phyloP scores from a whole-genome alignment of 805 yeast genomes.

The Torulaspora quercuum region DNA sequence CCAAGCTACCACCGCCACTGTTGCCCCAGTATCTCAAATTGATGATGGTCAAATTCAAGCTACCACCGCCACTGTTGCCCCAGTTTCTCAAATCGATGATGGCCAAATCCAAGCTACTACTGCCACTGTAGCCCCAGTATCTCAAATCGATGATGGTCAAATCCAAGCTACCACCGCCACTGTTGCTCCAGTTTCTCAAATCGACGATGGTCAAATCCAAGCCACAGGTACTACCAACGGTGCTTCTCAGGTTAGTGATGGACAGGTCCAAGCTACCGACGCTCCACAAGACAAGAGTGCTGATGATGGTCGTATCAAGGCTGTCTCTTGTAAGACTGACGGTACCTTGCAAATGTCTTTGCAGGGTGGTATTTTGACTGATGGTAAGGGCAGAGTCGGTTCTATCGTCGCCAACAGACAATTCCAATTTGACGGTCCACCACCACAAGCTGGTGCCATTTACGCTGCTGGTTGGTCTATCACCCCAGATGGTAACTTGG shows the following conservation, averaged over 20 bases:
- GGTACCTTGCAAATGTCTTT: constrained; percentile 55
- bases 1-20: constrained; percentile 41
- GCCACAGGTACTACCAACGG: constrained; percentile 23
- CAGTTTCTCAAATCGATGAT: constrained; percentile 39
- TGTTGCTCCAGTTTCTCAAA: constrained; percentile 32
- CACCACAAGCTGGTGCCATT: constrained; percentile 77
- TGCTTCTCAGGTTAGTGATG: constrained; percentile 27
- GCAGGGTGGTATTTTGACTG: constrained; percentile 50
- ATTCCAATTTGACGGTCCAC: constrained; percentile 84
- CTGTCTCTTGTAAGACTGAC: constrained; percentile 45
- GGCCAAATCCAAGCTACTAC: constrained; percentile 41
- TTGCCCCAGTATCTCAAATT: constrained; percentile 40
- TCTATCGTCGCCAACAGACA: constrained; percentile 80
- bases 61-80: constrained; percentile 27
- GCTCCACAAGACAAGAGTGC: constrained; percentile 14
- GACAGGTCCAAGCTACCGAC: constrained; percentile 32
- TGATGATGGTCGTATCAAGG: constrained; percentile 27
- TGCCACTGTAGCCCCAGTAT: constrained; percentile 9
- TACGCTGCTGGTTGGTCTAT: constrained; percentile 66
- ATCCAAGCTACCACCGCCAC: constrained; percentile 16
- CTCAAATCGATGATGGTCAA: constrained; percentile 20
- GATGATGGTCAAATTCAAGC: constrained; percentile 45
- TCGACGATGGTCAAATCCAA: constrained; percentile 30
- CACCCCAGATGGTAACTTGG: constrained; percentile 55
- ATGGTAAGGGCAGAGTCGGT: constrained; percentile 64